Base-by-base conservation (phyloP, 2,329 filamentous ascomycete species). In the Trichophyton benhamiae region DNA sequence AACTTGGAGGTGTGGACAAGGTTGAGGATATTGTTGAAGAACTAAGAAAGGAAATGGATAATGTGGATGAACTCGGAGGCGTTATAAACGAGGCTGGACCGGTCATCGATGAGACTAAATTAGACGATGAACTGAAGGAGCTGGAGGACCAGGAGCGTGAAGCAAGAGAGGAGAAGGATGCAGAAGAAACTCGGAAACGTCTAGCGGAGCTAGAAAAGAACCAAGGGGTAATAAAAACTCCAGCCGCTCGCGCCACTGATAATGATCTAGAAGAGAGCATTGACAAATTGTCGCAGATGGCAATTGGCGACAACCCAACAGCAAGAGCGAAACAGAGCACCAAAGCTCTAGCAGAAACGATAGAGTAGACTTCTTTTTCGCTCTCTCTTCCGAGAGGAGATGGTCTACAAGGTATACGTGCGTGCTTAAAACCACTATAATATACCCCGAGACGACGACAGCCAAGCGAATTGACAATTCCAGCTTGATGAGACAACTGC, bases 91-190 rank as follows among this genome's bases (percentile, higher is more conserved):
- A 94, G 66, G 79, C 76, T 11, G 70, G 68, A 46, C 73, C 66
- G 60, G 73, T 70, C 65, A 78, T 95, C 36, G 89, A 96, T 71
- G 91, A 96, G 69, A 80, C 70, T 20, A 91, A 95, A 72, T 83
- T 97, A 61, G 91, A 96, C 67, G 88, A 92, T 63, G 92, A 96
- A 76, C 80, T 97, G 55, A 87, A 88, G 66, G 85, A 80, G 2
- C 77, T 99, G 76, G 85, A 91, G 74, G 77, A 77, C 68, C 81
- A 82, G 69, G 79, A 83, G 62, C 71, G 68, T 63, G 71, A 79
- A 68, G 77, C 76, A 57, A 72, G 68, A 60, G 76, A 79, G 64
- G 73, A 78, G 65, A 74, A 80, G 63, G 77, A 79, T 46, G 81
- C 81, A 61, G 71, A 74, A 59, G 76, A 78, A 67, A 80, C 77